These are phyloP conservation scores for Diaporthe longicolla DNA, from an alignment of 2,329 filamentous ascomycete species.

Conservation along the genomic window DNA sequence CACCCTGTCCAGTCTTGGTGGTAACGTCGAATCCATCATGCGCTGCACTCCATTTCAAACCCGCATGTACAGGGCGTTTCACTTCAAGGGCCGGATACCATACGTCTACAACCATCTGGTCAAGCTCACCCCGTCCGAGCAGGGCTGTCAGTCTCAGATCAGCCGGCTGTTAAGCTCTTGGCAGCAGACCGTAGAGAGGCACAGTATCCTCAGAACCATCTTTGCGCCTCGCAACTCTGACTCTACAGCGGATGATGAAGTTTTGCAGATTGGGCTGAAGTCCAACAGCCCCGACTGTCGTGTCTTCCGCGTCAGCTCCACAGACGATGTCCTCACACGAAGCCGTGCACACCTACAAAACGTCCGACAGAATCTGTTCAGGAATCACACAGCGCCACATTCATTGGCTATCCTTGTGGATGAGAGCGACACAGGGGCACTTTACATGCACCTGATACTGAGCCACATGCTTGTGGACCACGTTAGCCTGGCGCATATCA, in stretches of 20 bases:
- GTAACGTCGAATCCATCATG: background rate
- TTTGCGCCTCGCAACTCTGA: background rate
- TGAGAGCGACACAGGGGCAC: background rate
- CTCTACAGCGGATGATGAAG: background rate
- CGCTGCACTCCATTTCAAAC: background rate
- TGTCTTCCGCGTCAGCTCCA: background rate
- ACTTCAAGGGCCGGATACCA: background rate
- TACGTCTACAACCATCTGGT: constrained; percentile 2
- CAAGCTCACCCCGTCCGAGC: background rate
- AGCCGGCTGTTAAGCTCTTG: background rate
- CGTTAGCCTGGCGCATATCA: background rate
- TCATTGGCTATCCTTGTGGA: background rate
- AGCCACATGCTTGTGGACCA: background rate
- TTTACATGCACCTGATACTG: background rate
- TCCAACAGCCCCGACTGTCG: background rate
- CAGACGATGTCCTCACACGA: background rate
- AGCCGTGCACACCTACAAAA: background rate
- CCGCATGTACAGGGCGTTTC: background rate
- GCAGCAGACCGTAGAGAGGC: background rate
- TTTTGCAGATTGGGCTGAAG: background rate
- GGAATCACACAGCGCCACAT: background rate
- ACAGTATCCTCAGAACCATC: background rate
- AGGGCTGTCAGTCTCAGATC: background rate
- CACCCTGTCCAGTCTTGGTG: background rate
- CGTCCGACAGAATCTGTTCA: background rate